Evolutionary conservation across 2,329 filamentous ascomycete genomes (phyloP).

Genomic region (Botrytis hyacinthi): DNA sequence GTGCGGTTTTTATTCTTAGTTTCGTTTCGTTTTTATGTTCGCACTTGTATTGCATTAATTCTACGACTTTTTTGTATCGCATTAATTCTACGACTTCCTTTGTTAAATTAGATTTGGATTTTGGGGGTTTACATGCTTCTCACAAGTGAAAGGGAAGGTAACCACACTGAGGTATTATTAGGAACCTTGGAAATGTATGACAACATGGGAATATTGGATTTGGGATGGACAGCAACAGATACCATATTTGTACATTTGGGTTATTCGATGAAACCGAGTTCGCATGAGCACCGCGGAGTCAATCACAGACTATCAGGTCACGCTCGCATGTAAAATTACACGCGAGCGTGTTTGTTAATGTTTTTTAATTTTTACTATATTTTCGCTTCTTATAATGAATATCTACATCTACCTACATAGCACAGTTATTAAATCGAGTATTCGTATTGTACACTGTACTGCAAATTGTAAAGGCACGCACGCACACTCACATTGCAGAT

Average conservation of each 20-base stretch:
- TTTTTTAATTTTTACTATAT: not conserved
- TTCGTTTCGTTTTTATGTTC: not conserved
- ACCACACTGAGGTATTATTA: not conserved
- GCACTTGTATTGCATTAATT: not conserved
- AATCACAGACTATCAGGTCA: not conserved
- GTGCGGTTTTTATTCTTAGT: not conserved
- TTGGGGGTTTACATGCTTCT: not conserved
- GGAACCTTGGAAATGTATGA: not conserved
- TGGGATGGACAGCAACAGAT: conserved; percentile 3
- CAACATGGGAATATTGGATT: not conserved
- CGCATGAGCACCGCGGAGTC: not conserved
- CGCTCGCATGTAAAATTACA: not conserved
- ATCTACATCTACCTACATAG: not conserved
- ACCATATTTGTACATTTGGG: not conserved
- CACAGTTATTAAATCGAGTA: not conserved
- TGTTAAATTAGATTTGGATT: not conserved
- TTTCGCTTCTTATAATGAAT: not conserved
- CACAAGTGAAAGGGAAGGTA: not conserved
- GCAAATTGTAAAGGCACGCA: not conserved
- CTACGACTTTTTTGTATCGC: not conserved
- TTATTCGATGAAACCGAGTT: not conserved
- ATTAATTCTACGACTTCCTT: not conserved
- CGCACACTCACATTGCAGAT: not conserved
- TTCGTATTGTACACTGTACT: not conserved
- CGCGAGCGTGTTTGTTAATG: not conserved